Conservation (phyloP, 345 rosid species). For the Linum trigynum region DNA sequence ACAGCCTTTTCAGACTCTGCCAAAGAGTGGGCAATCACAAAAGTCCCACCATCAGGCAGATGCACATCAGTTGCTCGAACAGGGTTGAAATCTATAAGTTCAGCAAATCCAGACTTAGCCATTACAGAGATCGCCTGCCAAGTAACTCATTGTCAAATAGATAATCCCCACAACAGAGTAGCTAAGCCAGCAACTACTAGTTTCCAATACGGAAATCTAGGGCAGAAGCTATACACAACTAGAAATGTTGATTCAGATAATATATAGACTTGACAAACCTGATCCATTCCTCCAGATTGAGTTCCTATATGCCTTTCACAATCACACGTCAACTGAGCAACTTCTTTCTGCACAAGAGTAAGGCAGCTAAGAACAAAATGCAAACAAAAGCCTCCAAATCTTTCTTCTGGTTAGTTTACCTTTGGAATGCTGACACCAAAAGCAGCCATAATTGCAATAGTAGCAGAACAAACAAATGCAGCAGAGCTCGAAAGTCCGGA, state of each 20-base stretch:
- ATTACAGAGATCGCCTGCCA: constrained; percentile 90
- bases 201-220: not conserved
- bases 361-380: not conserved
- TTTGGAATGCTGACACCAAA: constrained; percentile 56
- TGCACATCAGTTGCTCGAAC: constrained; percentile 88
- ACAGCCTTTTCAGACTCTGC: constrained; percentile 97
- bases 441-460: constrained; percentile 90
- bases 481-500: constrained; percentile 95
- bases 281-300: constrained; percentile 99
- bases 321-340: constrained; percentile 90
- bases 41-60: constrained; percentile 93
- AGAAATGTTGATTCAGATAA: not conserved
- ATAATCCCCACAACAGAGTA: not conserved
- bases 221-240: not conserved
- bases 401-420: constrained; percentile 30
- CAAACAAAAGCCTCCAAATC: not conserved
- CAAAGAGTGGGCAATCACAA: constrained; percentile 86
- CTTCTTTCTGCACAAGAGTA: constrained; percentile 59
- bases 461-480: constrained; percentile 90
- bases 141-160: constrained; percentile 5
- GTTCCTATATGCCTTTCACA: constrained; percentile 97
- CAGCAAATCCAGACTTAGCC: constrained; percentile 96
- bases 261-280: constrained; percentile 34
- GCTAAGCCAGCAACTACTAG: not conserved
- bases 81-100: constrained; percentile 98